Evolutionary conservation across 2,329 filamentous ascomycete genomes (phyloP).

Genomic region (Diaporthe sp.): DNA sequence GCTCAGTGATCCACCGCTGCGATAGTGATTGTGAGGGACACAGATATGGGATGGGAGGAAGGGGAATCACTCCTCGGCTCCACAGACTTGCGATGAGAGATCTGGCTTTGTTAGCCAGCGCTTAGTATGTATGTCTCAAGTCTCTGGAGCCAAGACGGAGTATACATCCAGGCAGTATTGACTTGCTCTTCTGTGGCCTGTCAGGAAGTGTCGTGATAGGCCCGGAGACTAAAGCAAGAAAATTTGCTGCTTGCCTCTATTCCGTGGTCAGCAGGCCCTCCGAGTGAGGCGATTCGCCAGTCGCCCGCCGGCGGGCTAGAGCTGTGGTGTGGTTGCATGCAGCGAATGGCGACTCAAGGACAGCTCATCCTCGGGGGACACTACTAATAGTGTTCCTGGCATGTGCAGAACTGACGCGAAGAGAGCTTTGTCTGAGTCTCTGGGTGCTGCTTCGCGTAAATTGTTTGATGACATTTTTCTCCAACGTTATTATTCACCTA

Average conservation of each 20-base stretch:
- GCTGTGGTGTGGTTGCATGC: slow-evolving; percentile 32
- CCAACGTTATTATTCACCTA: not conserved
- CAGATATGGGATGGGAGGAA: not conserved
- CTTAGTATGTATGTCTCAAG: not conserved
- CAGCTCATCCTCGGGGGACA: not conserved
- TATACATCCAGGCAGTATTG: not conserved
- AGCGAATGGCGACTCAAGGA: slow-evolving; percentile 30
- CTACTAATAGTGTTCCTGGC: not conserved
- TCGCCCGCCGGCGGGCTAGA: not conserved
- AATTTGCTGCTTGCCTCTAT: not conserved
- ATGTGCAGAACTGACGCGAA: not conserved
- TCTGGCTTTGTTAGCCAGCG: not conserved
- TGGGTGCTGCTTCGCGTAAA: not conserved
- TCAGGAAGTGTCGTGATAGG: slow-evolving; percentile 34
- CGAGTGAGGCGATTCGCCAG: slow-evolving; percentile 33
- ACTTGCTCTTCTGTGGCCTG: slow-evolving; percentile 13
- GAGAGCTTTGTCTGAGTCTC: not conserved
- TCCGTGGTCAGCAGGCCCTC: not conserved
- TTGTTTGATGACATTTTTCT: not conserved
- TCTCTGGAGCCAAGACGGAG: not conserved
- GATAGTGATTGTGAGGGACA: not conserved
- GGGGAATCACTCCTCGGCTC: too few species aligned
- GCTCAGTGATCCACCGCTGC: not conserved
- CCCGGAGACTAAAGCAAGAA: not conserved
- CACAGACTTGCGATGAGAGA: not conserved